phyloP scores from a whole-genome alignment of 2,329 filamentous ascomycete species.

The Saccharata proteae region DNA sequence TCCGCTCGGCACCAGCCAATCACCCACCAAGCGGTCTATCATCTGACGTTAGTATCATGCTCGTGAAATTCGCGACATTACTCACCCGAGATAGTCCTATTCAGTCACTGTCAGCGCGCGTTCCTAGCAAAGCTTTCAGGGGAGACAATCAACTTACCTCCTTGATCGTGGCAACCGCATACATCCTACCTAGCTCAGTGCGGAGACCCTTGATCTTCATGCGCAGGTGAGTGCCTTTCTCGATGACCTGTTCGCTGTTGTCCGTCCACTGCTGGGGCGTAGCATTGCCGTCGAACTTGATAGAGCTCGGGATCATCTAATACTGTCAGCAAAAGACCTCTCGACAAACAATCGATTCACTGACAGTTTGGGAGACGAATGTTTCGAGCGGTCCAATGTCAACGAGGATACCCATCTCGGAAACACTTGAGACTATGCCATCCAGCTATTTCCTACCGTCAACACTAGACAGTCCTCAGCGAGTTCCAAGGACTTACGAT shows the following conservation, averaged over 20 bases:
- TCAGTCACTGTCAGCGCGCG: conserved; percentile 11
- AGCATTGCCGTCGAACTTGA: conserved; percentile 90
- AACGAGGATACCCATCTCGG: conserved; percentile 83
- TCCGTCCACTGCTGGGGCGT: conserved; percentile 96
- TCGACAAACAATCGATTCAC: conserved; percentile 23
- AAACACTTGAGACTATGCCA: conserved; percentile 83
- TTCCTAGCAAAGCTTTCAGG: conserved; percentile 1
- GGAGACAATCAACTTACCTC: conserved; percentile 34
- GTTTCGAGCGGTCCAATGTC: conserved; percentile 66
- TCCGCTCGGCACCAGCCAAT: no score
- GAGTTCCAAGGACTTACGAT: conserved; percentile 53
- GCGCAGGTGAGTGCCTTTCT: conserved; percentile 84
- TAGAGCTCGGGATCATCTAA: conserved; percentile 79
- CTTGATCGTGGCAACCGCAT: conserved; percentile 95
- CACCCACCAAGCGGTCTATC: no score
- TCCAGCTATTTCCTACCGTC: conserved; percentile 55
- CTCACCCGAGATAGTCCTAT: conserved; percentile 29
- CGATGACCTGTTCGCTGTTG: conserved; percentile 85
- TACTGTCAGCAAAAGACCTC: conserved; percentile 1
- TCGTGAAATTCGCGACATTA: background rate
- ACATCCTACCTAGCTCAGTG: conserved; percentile 89
- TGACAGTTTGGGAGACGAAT: conserved; percentile 73
- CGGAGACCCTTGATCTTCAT: conserved; percentile 90
- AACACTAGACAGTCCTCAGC: conserved; percentile 13
- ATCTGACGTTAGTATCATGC: background rate